phyloP scores from a whole-genome alignment of 768 basidiomycete species.

The Boletus vermiculosoides region DNA sequence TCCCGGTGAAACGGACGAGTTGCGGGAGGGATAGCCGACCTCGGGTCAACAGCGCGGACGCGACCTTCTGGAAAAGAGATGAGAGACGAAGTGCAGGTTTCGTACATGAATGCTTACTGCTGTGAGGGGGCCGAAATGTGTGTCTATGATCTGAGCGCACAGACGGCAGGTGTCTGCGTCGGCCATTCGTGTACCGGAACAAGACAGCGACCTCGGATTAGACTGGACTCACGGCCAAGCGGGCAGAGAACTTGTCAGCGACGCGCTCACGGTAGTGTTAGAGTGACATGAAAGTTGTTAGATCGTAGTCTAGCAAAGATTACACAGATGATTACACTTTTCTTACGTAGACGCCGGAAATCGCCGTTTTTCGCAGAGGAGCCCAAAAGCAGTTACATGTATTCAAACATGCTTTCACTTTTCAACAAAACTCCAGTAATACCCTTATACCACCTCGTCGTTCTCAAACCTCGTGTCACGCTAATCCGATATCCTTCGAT shows the following conservation, averaged over 20 bases:
- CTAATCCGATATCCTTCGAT: conserved; percentile 5
- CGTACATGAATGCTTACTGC: conserved; percentile 46
- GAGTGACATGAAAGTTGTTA: conserved; percentile 13
- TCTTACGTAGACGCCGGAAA: not conserved
- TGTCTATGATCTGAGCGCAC: conserved; percentile 59
- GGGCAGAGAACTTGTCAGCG: not conserved
- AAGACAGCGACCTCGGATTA: not conserved
- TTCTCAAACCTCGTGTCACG: not conserved
- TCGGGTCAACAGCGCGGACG: conserved; percentile 68
- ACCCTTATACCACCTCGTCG: conserved; percentile 1
- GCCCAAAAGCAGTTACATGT: conserved; percentile 2
- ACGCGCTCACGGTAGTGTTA: not conserved
- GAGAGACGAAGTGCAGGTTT: not conserved
- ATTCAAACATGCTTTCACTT: conserved; percentile 11
- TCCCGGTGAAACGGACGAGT: conserved; percentile 63
- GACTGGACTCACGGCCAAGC: not conserved
- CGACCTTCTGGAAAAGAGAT: conserved; percentile 55
- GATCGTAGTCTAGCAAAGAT: not conserved
- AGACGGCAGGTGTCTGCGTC: conserved; percentile 60
- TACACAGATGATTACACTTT: conserved; percentile 1
- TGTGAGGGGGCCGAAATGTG: conserved; percentile 64
- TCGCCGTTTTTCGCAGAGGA: not conserved
- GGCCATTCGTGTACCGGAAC: conserved; percentile 46
- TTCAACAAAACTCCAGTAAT: not conserved
- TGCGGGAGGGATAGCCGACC: conserved; percentile 77